Base-by-base conservation (phyloP, 2,329 filamentous ascomycete genomes). In the Fusarium vanettenii region DNA sequence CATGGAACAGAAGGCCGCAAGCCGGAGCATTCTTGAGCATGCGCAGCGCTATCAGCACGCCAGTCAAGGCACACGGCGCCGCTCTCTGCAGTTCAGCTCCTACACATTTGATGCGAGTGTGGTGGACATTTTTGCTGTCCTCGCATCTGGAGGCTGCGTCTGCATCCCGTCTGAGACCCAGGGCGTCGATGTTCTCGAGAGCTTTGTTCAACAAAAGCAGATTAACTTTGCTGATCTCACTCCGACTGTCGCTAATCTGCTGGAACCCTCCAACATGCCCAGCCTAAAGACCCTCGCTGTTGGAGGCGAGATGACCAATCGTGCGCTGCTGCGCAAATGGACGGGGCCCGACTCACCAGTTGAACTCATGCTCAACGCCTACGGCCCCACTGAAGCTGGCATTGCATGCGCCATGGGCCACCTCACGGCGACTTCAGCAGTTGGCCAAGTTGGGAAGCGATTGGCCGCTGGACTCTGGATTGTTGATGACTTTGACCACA, bases 381-480 rank as follows among this genome's bases (percentile, higher is more conserved):
- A 66, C 25, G 67, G 67, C 3, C 63, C 67, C 27, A 66, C 63
- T 0, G 67, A 69, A 14, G 66, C 56, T 18, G 48, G 56, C 1
- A 31, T 70, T 3, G 29, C 62, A 13, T 60, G 62, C n/a, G 31
- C 31, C 0, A 41, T 66, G 11, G 67, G 66, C 2, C 20, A 22
- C 2, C 18, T 60, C 2, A 22, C 45, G 5, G 50, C 35, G 10
- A 65, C 64, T 4, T 64, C 67, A 4, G 22, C 29, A 5, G 11
- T 55, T 31, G 50, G 50, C 18, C 50, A 55, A 4, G 50, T 55
- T 20, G 50, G 50, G 27, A 55, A 14, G 11, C 27, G 50, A 20
- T 9, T 55, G 27, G 50, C 50, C 11, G 50, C 50, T n/a, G 50
- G 50, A n/a, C 50, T 55, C 27, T 81, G 80, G 80, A 67, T 82